phyloP scores from a whole-genome alignment of 257 asterid species.

The Cinchona pubescens region DNA sequence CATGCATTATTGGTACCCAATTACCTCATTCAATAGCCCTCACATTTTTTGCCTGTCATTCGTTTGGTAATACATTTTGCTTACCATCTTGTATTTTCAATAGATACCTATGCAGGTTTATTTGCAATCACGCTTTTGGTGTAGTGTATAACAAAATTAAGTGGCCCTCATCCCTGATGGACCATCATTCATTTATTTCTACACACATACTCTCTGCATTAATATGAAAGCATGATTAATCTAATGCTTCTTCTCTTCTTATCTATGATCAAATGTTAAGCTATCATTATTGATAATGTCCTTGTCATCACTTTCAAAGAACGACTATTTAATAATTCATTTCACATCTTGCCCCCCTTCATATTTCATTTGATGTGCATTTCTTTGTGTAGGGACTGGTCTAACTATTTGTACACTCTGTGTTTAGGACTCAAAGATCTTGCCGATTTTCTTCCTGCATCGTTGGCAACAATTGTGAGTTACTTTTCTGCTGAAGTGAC shows the following conservation, averaged over 20 bases:
- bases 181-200: neutral
- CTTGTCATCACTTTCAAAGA: neutral
- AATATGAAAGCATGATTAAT: neutral
- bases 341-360: neutral
- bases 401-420: constrained; percentile 5
- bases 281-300: neutral
- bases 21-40: neutral
- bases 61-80: too few species aligned
- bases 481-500: constrained; percentile 96
- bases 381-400: neutral
- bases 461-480: constrained; percentile 84
- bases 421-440: constrained; percentile 94
- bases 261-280: neutral
- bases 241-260: neutral
- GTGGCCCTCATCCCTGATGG: neutral
- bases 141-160: neutral
- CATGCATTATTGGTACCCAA: too few species aligned
- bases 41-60: neutral
- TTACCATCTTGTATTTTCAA: neutral
- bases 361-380: neutral
- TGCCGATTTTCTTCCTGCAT: constrained; percentile 96
- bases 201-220: too few species aligned
- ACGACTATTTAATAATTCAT: neutral
- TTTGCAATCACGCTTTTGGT: neutral
- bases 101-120: neutral